phyloP scores from a whole-genome alignment of 495 filamentous ascomycete species.

The Venustampulla echinocandica region DNA sequence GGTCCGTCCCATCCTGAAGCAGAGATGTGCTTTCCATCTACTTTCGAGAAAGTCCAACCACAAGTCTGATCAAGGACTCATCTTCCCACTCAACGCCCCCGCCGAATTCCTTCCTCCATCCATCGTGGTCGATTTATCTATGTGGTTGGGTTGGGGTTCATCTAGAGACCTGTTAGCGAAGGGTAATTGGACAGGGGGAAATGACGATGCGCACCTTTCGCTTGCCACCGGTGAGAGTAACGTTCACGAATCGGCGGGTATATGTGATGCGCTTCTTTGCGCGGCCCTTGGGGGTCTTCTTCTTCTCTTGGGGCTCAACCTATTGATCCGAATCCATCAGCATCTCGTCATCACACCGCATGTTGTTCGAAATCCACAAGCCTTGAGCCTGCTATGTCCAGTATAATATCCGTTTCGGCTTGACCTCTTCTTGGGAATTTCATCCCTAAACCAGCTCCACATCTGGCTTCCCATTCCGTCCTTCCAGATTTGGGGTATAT shows the following conservation, averaged over 20 bases:
- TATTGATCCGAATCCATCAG: conserved; percentile 27
- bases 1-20: conserved; percentile 21
- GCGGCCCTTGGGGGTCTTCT: conserved; percentile 92
- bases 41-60: conserved; percentile 21
- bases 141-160: conserved; percentile 56
- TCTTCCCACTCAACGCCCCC: conserved; percentile 12
- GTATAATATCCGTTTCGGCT: neutral
- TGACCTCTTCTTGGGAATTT: too few species aligned
- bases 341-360: conserved; percentile 9
- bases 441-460: too few species aligned
- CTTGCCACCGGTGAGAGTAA: conserved; percentile 98
- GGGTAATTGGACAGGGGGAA: conserved; percentile 3
- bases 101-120: conserved; percentile 2
- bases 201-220: conserved; percentile 64
- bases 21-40: conserved; percentile 6
- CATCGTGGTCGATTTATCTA: conserved; percentile 26
- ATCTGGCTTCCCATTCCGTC: too few species aligned
- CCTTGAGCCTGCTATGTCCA: neutral
- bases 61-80: conserved; percentile 20
- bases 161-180: conserved; percentile 26
- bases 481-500: conserved; percentile 11
- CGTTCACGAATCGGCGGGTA: conserved; percentile 98
- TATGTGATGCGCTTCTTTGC: conserved; percentile 97
- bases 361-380: too few species aligned
- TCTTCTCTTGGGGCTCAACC: conserved; percentile 88